Evolutionary conservation across 2,329 filamentous ascomycete genomes (phyloP).

Genomic region (Xylaria sp.): DNA sequence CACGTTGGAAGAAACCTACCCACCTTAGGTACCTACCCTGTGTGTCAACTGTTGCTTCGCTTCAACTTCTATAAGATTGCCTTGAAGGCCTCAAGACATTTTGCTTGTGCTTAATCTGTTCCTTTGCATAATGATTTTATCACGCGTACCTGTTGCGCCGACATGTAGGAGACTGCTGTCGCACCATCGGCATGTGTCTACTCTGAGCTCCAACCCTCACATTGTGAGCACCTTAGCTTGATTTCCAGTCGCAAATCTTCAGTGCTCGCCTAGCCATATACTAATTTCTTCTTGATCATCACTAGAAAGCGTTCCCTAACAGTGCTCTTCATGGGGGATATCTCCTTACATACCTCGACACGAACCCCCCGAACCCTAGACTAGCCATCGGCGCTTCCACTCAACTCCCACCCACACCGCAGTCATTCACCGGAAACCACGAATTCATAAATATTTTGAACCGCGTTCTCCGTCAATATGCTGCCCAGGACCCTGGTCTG

Average conservation of each 20-base stretch:
- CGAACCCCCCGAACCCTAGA: conserved; percentile 57
- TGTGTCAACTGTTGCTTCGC: no score
- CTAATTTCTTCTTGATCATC: neutral
- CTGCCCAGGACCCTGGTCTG: conserved; percentile 61
- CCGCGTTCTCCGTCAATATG: conserved; percentile 60
- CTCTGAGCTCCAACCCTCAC: conserved; percentile 56
- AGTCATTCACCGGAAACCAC: conserved; percentile 64
- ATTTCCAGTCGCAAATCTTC: neutral
- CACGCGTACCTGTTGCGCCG: conserved; percentile 37
- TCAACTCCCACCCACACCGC: conserved; percentile 64
- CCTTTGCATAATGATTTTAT: conserved; percentile 43
- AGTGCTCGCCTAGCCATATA: conserved; percentile 19
- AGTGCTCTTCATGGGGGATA: conserved; percentile 52
- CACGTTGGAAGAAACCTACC: no score
- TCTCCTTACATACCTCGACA: conserved; percentile 65
- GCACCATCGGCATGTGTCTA: conserved; percentile 49
- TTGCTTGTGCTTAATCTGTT: neutral
- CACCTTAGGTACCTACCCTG: no score
- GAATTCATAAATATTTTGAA: conserved; percentile 65
- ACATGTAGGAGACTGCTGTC: conserved; percentile 30
- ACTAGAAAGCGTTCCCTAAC: conserved; percentile 63
- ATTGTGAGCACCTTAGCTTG: conserved; percentile 53
- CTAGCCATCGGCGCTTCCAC: conserved; percentile 66
- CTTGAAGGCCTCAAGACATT: no score
- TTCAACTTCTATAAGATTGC: no score